phyloP scores from a whole-genome alignment of 2,329 filamentous ascomycete species.

The Sclerotinia nivalis region DNA sequence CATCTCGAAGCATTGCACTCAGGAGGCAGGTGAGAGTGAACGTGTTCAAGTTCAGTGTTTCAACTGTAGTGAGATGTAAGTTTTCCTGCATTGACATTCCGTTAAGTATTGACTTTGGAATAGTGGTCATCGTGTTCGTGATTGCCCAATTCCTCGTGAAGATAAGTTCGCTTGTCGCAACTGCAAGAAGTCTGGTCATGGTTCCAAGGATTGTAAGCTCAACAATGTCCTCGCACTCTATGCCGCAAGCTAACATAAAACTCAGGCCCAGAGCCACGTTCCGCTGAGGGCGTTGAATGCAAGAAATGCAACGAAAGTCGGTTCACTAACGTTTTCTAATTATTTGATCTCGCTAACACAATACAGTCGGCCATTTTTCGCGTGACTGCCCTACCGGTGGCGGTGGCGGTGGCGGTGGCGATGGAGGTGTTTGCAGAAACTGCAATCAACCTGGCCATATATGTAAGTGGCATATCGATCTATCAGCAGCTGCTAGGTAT shows the following conservation, averaged over 20 bases:
- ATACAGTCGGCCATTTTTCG: constrained; percentile 59
- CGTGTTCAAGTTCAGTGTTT: constrained; percentile 57
- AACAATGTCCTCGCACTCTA: not conserved
- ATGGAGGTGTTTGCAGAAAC: constrained; percentile 58
- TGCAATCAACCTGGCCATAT: constrained; percentile 65
- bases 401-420: constrained; percentile 51
- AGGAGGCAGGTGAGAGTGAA: constrained; percentile 55
- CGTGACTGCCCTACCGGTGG: constrained; percentile 64
- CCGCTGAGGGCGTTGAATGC: constrained; percentile 48
- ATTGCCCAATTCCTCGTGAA: constrained; percentile 64
- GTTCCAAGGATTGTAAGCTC: constrained; percentile 39
- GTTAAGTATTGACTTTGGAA: not conserved
- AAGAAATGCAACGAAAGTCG: constrained; percentile 42
- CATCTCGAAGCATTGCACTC: constrained; percentile 57
- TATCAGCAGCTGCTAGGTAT: not conserved
- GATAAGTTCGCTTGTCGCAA: constrained; percentile 69
- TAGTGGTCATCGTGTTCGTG: constrained; percentile 65
- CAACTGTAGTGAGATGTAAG: constrained; percentile 57
- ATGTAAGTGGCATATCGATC: not conserved
- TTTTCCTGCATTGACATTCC: not conserved
- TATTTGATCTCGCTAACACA: constrained; percentile 8
- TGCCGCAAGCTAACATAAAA: constrained; percentile 11
- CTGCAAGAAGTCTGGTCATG: constrained; percentile 52
- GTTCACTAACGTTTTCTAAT: not conserved
- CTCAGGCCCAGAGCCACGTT: constrained; percentile 55